Percentiles rank a stretch among this genome's conserved stretches.
Evolutionary conservation across 345 rosid species (phyloP).

Genomic region (Bretschneidera sinensis): DNA sequence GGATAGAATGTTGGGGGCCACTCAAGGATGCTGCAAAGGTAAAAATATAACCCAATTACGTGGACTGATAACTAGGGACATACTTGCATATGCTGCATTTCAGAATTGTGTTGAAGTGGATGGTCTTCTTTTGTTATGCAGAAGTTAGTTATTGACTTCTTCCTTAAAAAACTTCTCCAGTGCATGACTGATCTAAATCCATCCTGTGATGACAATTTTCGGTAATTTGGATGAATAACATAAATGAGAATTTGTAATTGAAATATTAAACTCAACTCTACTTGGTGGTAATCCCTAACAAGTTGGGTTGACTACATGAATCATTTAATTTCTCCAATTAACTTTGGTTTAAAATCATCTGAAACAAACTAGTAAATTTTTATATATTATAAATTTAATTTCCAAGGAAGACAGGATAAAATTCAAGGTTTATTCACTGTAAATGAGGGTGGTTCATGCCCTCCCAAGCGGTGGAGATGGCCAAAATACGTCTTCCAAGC

Average conservation of each 20-base stretch:
- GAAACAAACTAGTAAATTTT: conserved; percentile 9
- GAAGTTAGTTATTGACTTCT: too few species aligned
- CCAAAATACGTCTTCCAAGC: conserved; percentile 69
- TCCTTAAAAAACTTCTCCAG: too few species aligned
- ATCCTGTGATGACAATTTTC: too few species aligned
- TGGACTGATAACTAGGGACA: not conserved
- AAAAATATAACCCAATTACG: not conserved
- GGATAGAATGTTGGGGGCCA: conserved; percentile 82
- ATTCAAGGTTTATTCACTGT: conserved; percentile 40
- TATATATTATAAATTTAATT: conserved; percentile 12
- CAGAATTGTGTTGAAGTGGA: too few species aligned
- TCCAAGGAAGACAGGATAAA: conserved; percentile 44
- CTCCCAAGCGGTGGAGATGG: conserved; percentile 33
- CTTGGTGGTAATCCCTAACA: too few species aligned
- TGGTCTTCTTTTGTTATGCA: too few species aligned
- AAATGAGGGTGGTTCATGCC: conserved; percentile 20
- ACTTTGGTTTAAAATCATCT: not conserved
- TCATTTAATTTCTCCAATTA: not conserved
- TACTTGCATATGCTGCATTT: not conserved
- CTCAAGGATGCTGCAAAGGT: conserved; percentile 76
- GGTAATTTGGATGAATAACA: too few species aligned
- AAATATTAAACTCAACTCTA: too few species aligned
- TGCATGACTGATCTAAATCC: too few species aligned
- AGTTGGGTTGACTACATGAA: too few species aligned
- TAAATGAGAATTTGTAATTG: too few species aligned